Percentiles rank a stretch among this genome's conserved stretches.
phyloP scores from a whole-genome alignment of 441 rosid species.

The Macaranga tanarius region DNA sequence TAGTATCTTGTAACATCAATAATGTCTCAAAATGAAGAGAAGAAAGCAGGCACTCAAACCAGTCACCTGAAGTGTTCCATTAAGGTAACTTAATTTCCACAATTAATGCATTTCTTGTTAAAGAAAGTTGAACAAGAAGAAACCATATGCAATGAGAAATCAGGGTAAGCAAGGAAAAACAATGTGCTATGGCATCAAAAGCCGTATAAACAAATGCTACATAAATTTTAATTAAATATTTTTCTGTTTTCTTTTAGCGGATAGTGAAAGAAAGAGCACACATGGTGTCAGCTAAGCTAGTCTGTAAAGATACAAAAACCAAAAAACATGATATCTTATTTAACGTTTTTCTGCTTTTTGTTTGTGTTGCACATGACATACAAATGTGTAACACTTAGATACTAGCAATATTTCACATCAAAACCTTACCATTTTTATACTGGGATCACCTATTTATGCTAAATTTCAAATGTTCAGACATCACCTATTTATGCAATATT shows the following conservation, averaged over 20 bases:
- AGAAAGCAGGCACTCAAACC: not conserved
- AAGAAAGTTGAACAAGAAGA: not conserved
- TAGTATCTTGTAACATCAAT: not conserved
- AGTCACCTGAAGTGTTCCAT: not conserved
- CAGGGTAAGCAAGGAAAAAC: not conserved
- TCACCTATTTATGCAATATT: not conserved
- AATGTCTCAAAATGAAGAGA: slow-evolving; percentile 1
- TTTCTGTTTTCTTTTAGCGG: not conserved
- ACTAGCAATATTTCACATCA: not conserved
- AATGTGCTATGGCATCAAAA: not conserved
- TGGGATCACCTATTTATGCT: not conserved
- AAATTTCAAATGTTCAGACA: slow-evolving; percentile 6
- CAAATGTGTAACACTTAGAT: not conserved
- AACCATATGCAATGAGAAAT: not conserved
- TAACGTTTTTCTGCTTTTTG: not conserved
- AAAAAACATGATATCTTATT: not conserved
- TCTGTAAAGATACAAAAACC: not conserved
- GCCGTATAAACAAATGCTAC: not conserved
- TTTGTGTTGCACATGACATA: not conserved
- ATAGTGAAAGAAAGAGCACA: slow-evolving; percentile 12
- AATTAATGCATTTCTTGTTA: not conserved
- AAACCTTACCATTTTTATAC: not conserved
- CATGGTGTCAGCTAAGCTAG: not conserved
- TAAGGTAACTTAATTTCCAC: not conserved
- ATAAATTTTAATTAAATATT: not conserved